Evolutionary conservation across 1,139 yeast species (phyloP), one percentile per base, ranked within the genome.

Genomic region (Groenewaldozyma sp.): DNA sequence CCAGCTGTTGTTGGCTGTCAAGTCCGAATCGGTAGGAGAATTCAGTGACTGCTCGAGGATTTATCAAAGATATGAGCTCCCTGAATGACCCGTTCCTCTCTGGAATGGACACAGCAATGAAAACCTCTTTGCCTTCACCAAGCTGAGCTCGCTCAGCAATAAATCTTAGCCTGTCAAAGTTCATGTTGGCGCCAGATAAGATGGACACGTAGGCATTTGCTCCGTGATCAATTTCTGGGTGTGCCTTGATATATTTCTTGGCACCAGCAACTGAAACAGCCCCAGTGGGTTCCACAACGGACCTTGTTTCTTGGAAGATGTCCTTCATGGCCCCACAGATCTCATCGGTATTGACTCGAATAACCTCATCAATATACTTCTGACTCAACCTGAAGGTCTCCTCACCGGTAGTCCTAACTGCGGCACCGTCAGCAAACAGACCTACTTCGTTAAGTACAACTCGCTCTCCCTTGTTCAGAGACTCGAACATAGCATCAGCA

Each of bases 371-470:
- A 7, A 91, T 86, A 42, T 78, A 77, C 36, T 82, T 76, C 49
- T 72, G 66, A 51, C 91, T 78, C 18, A 88, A 71, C 54, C 94
- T 71, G 71, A 86, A 91, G 13, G 95, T 82, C 62, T 93, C 98
- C 47, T 79, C 82, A 41, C 99, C 99, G 24, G 87, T 71, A 10
- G 81, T 62, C 55, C 80, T 83, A 34, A 91, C 99, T 3, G 98
- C 96, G n/a, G 99, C 87, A 56, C 98, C 99, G 61, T 91, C 99
- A n/a, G 98, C 98, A 63, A 91, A 91, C n/a, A 82, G 68, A n/a
- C 99, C 99, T 7, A 88, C 97, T 22, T 72, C 68, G 26, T 70
- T 64, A 44, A 93, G 69, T 2, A 68, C 59, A 11, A 74, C 75
- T 49, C 79, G 73, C 39, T 75, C 63, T 24, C 76, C 71, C 16